Base-by-base conservation (phyloP, 345 rosid genomes). In the Melaleuca quinquenervia region DNA sequence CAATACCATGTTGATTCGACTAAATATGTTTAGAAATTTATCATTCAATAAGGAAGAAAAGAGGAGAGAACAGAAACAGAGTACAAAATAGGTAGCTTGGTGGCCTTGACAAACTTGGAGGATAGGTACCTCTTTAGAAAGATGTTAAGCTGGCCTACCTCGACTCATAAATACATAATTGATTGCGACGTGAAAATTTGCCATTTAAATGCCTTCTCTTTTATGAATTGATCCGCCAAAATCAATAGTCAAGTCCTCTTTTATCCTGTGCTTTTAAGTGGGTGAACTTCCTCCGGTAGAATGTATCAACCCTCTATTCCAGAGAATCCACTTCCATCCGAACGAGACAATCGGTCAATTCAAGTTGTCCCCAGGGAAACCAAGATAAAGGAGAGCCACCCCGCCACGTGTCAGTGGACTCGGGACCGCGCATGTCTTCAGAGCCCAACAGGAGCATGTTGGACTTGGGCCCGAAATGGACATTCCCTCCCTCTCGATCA, bases 141-240 rank as follows among this genome's bases (percentile, higher is more conserved):
- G 22, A 3, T 22, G 24, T 55, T 5, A 21, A 22, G 12, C 3
- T 10, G 7, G n/a, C 11, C n/a, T 54, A 8, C 27, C 21, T 22
- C n/a, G 22, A 29, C 4, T 64, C 0, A 29, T 29, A 3, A 8
- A 7, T 3, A 0, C 1, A 29, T 20, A 11, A 64, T 16, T 0
- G 12, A 32, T 29, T 32, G 18, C 0, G 6, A 8, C 45, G 32
- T 16, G 18, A 32, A 32, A 18, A 18, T 8, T 70, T 24, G 8
- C 76, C 24, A 16, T 32, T 50, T 41, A 41, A 4, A 41, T 41
- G 4, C 41, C n/a, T n/a, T n/a, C n/a, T n/a, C n/a, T n/a, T n/a
- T n/a, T n/a, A n/a, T n/a, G n/a, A n/a, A n/a, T 70, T 32, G 78
- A 70, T 70, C 24, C 6, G 21, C 48, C 41, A 8, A 70, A 70